Conservation (phyloP, 2,329 filamentous ascomycete genomes). For the Esteya vermicola region DNA sequence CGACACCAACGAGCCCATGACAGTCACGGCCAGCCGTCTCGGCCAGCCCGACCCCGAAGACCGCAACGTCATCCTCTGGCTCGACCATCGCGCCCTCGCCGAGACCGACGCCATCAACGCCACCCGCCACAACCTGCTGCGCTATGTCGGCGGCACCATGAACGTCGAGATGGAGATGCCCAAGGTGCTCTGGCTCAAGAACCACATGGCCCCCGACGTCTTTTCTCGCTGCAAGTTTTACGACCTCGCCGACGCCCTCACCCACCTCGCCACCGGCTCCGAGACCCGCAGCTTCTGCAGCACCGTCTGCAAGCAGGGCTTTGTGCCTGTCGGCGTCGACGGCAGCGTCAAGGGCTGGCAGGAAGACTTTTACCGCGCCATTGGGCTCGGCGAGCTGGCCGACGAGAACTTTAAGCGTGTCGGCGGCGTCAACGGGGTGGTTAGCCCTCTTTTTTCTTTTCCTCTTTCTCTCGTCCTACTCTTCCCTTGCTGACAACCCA, state of each 20-base stretch:
- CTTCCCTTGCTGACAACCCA: slow-evolving; percentile 21
- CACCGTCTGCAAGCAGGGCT: slow-evolving; percentile 94
- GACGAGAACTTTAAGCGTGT: slow-evolving; percentile 85
- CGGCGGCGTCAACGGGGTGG: slow-evolving; percentile 88
- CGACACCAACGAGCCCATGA: slow-evolving; percentile 79
- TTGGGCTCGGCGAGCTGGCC: slow-evolving; percentile 73
- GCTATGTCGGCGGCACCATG: slow-evolving; percentile 96
- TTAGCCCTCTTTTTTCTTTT: slow-evolving; percentile 43
- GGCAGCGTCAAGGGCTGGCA: slow-evolving; percentile 98
- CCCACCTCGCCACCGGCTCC: slow-evolving; percentile 82
- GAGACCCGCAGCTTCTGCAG: slow-evolving; percentile 92
- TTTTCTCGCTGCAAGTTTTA: slow-evolving; percentile 96
- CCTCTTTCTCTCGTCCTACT: not conserved
- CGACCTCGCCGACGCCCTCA: slow-evolving; percentile 83
- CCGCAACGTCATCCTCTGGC: slow-evolving; percentile 92
- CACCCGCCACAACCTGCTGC: slow-evolving; percentile 80
- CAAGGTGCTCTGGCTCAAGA: slow-evolving; percentile 96
- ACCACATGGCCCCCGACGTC: slow-evolving; percentile 84
- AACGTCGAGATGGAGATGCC: slow-evolving; percentile 99
- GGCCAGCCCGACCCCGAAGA: slow-evolving; percentile 48
- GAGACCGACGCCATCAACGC: slow-evolving; percentile 91
- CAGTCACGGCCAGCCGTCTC: slow-evolving; percentile 82
- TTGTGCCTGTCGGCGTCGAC: slow-evolving; percentile 90
- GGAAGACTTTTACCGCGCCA: slow-evolving; percentile 76
- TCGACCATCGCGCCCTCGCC: slow-evolving; percentile 82